Percentiles rank a stretch among this genome's conserved stretches.
Conservation (phyloP, 1,284 basidiomycete species). For the Leucoagaricus sp. region DNA sequence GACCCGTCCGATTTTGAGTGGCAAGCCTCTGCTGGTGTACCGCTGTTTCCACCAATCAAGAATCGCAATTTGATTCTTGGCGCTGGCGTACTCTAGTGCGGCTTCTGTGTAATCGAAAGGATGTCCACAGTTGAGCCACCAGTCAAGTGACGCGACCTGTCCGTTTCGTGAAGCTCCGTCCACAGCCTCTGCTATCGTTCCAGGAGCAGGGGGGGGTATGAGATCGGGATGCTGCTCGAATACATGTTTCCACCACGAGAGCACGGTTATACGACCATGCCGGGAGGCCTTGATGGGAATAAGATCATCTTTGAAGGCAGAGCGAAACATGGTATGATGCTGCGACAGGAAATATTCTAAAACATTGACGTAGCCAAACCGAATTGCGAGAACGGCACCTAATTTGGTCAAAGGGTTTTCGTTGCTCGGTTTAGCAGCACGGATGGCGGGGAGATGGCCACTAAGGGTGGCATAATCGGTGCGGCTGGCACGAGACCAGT, state of each 20-base stretch:
- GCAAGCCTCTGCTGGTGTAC: constrained; percentile 44
- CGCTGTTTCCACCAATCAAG: constrained; percentile 80
- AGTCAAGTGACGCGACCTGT: constrained; percentile 64
- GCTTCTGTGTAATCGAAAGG: constrained; percentile 73
- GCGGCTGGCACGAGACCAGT: constrained; percentile 68
- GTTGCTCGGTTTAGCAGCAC: constrained; percentile 51
- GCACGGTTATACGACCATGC: constrained; percentile 69
- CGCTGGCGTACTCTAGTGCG: constrained; percentile 73
- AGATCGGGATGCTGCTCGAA: constrained; percentile 58
- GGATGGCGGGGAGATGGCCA: constrained; percentile 59
- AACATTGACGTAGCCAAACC: constrained; percentile 74
- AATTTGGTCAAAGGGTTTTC: constrained; percentile 62
- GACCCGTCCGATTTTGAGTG: constrained; percentile 77
- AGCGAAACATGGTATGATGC: constrained; percentile 61
- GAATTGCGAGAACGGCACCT: constrained; percentile 64
- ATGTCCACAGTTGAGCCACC: constrained; percentile 64
- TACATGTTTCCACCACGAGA: constrained; percentile 79
- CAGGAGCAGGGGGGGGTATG: constrained; percentile 50
- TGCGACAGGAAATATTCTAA: constrained; percentile 69
- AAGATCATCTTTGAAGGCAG: constrained; percentile 61
- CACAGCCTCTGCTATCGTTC: constrained; percentile 61
- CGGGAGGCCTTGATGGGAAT: constrained; percentile 75
- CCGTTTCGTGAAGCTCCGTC: constrained; percentile 74
- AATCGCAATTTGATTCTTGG: constrained; percentile 69
- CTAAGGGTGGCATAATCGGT: constrained; percentile 71